Base-by-base conservation (phyloP, 352 stramenopile species). In the Globisporangium alternatum region DNA sequence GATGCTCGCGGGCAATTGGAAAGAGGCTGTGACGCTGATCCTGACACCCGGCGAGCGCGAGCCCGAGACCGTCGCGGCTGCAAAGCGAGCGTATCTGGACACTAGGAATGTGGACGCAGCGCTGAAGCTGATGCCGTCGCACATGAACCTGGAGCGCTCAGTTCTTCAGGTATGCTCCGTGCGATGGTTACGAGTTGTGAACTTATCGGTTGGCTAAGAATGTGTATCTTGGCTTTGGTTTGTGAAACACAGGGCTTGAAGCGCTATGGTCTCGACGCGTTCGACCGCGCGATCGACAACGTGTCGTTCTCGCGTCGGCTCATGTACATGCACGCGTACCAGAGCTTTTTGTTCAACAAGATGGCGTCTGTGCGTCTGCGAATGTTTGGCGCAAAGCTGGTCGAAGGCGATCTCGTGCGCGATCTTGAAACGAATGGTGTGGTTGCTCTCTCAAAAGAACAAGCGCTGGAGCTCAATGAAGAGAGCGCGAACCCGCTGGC, bases 261-360 rank as follows among this genome's bases (percentile, higher is more conserved):
- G 67, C 83, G 83, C 6, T 78, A 76, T 51, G 83, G 83, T 7
- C 28, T 48, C 0, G 68, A 78, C 15, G 72, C 79, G 7, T 90
- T 78, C 55, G 75, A 92, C 39, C 76, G 81, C 19, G 83, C 76
- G 17, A 64, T 92, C 31, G 67, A 72, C 25, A 77, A 60, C 25
- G 65, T 91, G 19, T 65, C 81, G 15, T 90, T 87, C 52, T 74
- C 76, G 21, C 80, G 83, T 12, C 86, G 83, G 0, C 60, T 81
- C 10, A 86, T 94, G 78, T 91, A 81, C 59, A 69, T 92, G 47
- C 86, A 94, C 58, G 78, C 83, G 55, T 92, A 90, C 64, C 86
- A 94, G 51, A 94, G 83, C 64, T 84, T 76, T 53, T 41, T 92
- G 25, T 94, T 94, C 65, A 92, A 91, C 66, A 55, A 53, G 19